These are phyloP conservation scores for Medicago arabica DNA, from an alignment of 306 rosid genomes.

Conservation along the genomic window DNA sequence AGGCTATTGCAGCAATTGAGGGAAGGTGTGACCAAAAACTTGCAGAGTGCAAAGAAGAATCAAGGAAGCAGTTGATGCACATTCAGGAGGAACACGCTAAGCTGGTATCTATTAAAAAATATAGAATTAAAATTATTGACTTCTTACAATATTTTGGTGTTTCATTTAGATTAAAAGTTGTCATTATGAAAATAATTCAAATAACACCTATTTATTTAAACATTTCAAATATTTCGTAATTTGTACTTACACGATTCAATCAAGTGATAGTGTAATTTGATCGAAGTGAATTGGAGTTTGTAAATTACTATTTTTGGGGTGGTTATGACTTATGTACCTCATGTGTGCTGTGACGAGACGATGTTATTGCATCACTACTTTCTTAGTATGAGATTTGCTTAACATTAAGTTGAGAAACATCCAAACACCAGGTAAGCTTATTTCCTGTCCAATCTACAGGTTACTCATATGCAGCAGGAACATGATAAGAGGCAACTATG, in stretches of 20 bases:
- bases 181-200: slow-evolving; percentile 23
- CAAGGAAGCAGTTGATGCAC: slow-evolving; percentile 61
- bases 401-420: slow-evolving; percentile 30
- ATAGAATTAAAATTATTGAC: slow-evolving; percentile 34
- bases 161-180: slow-evolving; percentile 22
- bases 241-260: slow-evolving; percentile 23
- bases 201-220: slow-evolving; percentile 20
- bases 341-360: slow-evolving; percentile 3
- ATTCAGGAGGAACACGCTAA: slow-evolving; percentile 74
- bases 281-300: slow-evolving; percentile 20
- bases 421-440: slow-evolving; percentile 31
- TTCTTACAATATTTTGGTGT: slow-evolving; percentile 25
- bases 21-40: slow-evolving; percentile 60
- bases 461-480: slow-evolving; percentile 68
- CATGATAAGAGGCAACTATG: slow-evolving; percentile 60
- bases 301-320: slow-evolving; percentile 18
- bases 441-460: slow-evolving; percentile 56
- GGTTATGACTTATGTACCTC: slow-evolving; percentile 14
- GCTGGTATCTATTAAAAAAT: slow-evolving; percentile 57
- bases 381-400: slow-evolving; percentile 19
- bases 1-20: slow-evolving; percentile 66
- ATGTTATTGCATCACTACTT: slow-evolving; percentile 13
- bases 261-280: slow-evolving; percentile 3
- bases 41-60: slow-evolving; percentile 74
- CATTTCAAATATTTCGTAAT: not conserved